phyloP scores from a whole-genome alignment of 257 asterid species.

The Rehmannia glutinosa region DNA sequence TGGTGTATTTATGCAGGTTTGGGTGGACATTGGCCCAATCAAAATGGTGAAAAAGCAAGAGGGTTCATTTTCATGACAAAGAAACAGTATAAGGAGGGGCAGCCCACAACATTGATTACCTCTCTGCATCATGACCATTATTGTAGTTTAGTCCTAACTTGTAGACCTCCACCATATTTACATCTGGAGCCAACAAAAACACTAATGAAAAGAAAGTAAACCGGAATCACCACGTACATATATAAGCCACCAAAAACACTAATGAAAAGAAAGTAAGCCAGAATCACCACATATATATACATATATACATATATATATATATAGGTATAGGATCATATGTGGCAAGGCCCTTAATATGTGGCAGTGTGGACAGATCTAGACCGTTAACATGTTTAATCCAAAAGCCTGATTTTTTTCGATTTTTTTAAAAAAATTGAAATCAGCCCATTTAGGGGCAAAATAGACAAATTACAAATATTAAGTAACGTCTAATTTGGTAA shows the following conservation, averaged over 20 bases:
- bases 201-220: conserved; percentile 1
- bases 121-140: not conserved
- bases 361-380: no score
- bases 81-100: not conserved
- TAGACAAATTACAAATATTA: no score
- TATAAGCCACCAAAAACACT: not conserved
- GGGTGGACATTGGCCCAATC: not conserved
- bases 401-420: no score
- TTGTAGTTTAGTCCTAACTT: not conserved
- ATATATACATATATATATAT: not conserved
- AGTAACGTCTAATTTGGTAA: no score
- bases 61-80: conserved; percentile 14
- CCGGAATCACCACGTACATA: no score
- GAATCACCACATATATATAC: not conserved
- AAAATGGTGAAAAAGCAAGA: not conserved
- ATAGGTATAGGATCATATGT: no score
- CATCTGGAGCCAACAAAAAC: not conserved
- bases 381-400: no score
- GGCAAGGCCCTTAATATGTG: no score
- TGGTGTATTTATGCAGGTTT: no score
- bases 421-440: no score
- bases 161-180: conserved; percentile 9
- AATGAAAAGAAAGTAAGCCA: conserved; percentile 7
- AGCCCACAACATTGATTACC: not conserved
- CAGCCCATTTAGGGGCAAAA: no score